A percentile compares a stretch with the other conserved stretches of the same genome.
Conservation (phyloP, 225 moss, liverwort and hornwort species). For the Pseudoscleropodium purum region DNA sequence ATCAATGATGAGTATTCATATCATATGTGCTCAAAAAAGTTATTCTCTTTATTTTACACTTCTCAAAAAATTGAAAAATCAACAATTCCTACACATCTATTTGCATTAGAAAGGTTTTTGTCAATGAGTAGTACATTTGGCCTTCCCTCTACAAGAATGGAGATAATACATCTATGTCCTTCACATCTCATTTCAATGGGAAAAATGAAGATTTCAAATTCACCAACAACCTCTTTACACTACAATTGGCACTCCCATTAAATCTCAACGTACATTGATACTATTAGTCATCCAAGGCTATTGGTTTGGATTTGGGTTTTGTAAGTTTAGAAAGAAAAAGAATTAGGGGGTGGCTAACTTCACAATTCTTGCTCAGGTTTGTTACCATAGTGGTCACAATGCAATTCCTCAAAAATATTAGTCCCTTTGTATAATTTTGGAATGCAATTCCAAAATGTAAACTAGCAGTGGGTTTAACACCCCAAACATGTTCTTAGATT, state of each 20-base stretch:
- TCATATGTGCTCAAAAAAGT: neutral
- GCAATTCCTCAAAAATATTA: neutral
- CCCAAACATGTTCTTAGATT: neutral
- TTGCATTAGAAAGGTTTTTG: neutral
- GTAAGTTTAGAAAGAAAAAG: no score
- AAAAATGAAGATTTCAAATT: neutral
- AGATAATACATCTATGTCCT: neutral
- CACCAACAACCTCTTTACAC: neutral
- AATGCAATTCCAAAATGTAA: neutral
- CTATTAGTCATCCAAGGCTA: neutral
- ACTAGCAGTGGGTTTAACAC: rapidly evolving
- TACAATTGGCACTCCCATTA: neutral
- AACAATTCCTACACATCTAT: neutral
- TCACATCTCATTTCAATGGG: neutral
- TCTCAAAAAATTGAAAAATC: neutral
- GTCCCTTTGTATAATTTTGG: neutral
- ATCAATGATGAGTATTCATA: neutral
- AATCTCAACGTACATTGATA: neutral
- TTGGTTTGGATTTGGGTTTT: neutral
- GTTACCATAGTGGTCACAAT: neutral
- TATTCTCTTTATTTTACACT: neutral
- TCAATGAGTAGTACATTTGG: neutral
- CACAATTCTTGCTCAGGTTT: neutral
- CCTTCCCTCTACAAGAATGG: neutral
- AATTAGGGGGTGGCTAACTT: no score